phyloP scores from a whole-genome alignment of 78 protist species.

The Polysphondylium violaceum region DNA sequence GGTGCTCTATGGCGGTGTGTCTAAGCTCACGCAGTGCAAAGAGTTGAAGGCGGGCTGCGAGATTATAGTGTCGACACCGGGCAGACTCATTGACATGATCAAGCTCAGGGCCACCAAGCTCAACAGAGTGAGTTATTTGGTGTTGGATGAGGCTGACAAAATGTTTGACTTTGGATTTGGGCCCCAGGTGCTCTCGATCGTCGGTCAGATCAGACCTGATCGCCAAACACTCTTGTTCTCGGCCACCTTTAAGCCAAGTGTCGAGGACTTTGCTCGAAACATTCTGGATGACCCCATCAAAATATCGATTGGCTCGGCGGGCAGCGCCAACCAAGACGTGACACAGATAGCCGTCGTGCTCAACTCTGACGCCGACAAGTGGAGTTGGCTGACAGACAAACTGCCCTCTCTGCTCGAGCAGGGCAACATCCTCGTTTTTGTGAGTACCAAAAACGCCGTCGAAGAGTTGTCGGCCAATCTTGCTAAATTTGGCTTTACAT shows the following conservation, averaged over 20 bases:
- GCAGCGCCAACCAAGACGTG: conserved; percentile 87
- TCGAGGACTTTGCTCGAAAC: conserved; percentile 87
- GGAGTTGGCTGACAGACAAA: conserved; percentile 77
- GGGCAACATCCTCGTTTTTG: conserved; percentile 86
- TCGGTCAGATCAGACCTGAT: conserved; percentile 86
- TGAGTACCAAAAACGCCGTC: conserved; percentile 19
- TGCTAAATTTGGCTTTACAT: conserved; percentile 14
- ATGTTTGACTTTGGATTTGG: conserved; percentile 96
- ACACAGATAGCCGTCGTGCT: conserved; percentile 78
- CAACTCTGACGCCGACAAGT: conserved; percentile 40
- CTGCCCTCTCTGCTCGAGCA: conserved; percentile 27
- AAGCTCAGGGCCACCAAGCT: conserved; percentile 91
- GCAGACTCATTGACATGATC: conserved; percentile 97
- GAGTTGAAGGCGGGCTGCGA: conserved; percentile 83
- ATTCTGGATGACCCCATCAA: conserved; percentile 77
- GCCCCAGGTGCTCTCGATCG: conserved; percentile 84
- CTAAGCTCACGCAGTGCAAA: conserved; percentile 82
- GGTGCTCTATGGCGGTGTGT: conserved; percentile 87
- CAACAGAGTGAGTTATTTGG: conserved; percentile 88
- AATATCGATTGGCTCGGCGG: conserved; percentile 82
- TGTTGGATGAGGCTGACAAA: conserved; percentile 94
- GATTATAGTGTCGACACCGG: conserved; percentile 82
- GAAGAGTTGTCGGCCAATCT: conserved; percentile 38
- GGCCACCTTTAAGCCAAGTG: conserved; percentile 89
- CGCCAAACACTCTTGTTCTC: conserved; percentile 91